Evolutionary conservation across 2,329 filamentous ascomycete species (phyloP), one percentile per base, ranked within the genome.

Genomic region (Epichloe gansuensis): DNA sequence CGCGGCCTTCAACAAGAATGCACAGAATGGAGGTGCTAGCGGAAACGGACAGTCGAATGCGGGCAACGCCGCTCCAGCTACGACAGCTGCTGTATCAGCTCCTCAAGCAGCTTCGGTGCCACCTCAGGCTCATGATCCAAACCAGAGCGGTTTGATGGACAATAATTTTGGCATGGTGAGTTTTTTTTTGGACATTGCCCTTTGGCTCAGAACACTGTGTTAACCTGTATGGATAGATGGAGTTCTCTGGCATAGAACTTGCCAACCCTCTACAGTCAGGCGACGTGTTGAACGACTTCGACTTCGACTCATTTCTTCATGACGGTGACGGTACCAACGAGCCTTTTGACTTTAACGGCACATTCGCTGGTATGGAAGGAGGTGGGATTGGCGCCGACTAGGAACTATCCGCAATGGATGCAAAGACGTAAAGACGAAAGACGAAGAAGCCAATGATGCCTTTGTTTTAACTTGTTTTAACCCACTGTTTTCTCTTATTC

Each of bases 251-350:
- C 41, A 73, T 83, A 66, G 77, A 77, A 52, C 77, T 81, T 62
- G 71, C 74, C 51, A 78, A 81, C 56, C 76, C 78, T 2, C 63
- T 76, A 27, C 70, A 71, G 54, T 72, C 73, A 5, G 68, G 67
- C 51, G 75, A 84, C 60, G 80, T 84, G 38, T 70, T 85, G 47
- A 80, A 79, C 59, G 81, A 82, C 57, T 85, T 85, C 59, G 81
- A 85, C 56, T 73, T 85, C 58, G 81, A 85, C 64, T 82, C 81
- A 2, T 85, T 85, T 69, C 68, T 85, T 7, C 79, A 84, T 56
- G 73, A 76, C 54, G 45, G 46, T 23, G 75, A 75, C 46, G 70
- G 66, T 36, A 74, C 72, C 41, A 69, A 69, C 42, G 64, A 67
- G 43, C 64, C 61, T 4, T 84, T 83, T 56, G 77, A 78, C 65